These are phyloP conservation scores for Alternaria ventricosa DNA, from an alignment of 2,329 filamentous ascomycete genomes.

Conservation along the genomic window DNA sequence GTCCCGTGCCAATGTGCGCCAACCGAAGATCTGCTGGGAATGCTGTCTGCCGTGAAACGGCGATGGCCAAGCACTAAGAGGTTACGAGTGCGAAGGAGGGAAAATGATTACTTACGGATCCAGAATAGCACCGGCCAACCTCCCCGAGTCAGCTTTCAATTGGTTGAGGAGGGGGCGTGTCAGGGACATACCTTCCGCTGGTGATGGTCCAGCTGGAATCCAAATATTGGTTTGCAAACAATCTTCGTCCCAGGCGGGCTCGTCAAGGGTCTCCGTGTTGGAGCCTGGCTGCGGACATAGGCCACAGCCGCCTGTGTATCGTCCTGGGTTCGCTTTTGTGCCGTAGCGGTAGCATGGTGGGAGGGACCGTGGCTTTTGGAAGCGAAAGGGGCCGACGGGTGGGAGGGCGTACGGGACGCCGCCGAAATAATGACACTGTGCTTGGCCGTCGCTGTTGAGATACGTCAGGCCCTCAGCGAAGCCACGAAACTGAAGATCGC, in stretches of 20 bases:
- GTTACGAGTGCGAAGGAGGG: background rate
- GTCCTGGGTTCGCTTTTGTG: slow-evolving; percentile 55
- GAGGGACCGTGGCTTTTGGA: slow-evolving; percentile 57
- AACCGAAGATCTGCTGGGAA: background rate
- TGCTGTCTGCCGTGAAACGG: background rate
- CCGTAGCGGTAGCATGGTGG: slow-evolving; percentile 60
- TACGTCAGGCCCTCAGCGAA: slow-evolving; percentile 59
- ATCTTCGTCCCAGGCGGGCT: slow-evolving; percentile 56
- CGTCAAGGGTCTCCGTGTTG: slow-evolving; percentile 20
- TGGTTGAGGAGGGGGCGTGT: background rate
- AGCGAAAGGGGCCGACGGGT: slow-evolving; percentile 56
- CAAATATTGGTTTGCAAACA: slow-evolving; percentile 65
- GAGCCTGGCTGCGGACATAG: slow-evolving; percentile 59
- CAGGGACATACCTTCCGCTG: slow-evolving; percentile 39
- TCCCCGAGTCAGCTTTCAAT: slow-evolving; percentile 15
- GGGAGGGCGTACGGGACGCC: slow-evolving; percentile 63
- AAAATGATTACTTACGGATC: slow-evolving; percentile 54
- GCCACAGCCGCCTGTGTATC: slow-evolving; percentile 50
- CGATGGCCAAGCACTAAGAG: slow-evolving; percentile 1
- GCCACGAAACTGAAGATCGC: slow-evolving; percentile 54
- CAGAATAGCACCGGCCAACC: slow-evolving; percentile 66
- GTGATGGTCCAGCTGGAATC: slow-evolving; percentile 57
- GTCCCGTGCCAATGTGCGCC: background rate
- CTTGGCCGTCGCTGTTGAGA: slow-evolving; percentile 36
- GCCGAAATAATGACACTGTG: slow-evolving; percentile 60